These are phyloP conservation scores for Phyllosticta citribraziliensis DNA, from an alignment of 2,329 filamentous ascomycete genomes.

Conservation along the genomic window DNA sequence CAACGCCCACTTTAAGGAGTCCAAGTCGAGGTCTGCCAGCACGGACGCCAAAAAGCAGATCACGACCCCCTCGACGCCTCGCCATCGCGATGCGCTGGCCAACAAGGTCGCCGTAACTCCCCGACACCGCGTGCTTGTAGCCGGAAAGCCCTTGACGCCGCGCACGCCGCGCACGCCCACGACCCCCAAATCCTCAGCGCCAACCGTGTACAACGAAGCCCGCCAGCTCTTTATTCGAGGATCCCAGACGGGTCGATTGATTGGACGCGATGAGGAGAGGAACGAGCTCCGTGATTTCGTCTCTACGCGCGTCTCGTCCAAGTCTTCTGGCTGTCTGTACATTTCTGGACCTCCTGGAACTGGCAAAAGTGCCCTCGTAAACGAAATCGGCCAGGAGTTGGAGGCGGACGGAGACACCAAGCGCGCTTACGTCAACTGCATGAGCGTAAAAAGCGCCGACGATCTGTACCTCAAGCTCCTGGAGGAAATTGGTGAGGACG, in stretches of 20 bases:
- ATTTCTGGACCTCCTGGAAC: constrained; percentile 93
- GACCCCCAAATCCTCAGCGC: constrained; percentile 54
- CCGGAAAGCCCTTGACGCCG: constrained; percentile 65
- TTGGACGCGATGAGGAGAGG: constrained; percentile 65
- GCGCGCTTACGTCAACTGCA: constrained; percentile 85
- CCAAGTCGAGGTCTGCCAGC: constrained; percentile 35
- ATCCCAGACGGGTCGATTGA: constrained; percentile 60
- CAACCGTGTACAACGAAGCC: constrained; percentile 77
- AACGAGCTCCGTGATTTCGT: constrained; percentile 62
- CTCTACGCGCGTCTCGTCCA: constrained; percentile 48
- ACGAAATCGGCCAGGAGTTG: constrained; percentile 60
- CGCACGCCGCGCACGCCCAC: constrained; percentile 66
- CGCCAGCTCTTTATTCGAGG: constrained; percentile 80
- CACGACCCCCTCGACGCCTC: constrained; percentile 57
- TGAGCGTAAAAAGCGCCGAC: constrained; percentile 82
- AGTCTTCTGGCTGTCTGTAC: constrained; percentile 73
- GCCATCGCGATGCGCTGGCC: constrained; percentile 69
- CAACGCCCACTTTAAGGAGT: constrained; percentile 35
- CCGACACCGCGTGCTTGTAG: constrained; percentile 70
- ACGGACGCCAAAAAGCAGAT: constrained; percentile 32
- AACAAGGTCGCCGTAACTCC: constrained; percentile 65
- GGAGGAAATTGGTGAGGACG: constrained; percentile 53
- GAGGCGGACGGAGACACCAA: constrained; percentile 45
- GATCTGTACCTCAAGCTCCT: constrained; percentile 77
- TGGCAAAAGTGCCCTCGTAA: constrained; percentile 90